Evolutionary conservation across 768 basidiomycete species (phyloP), one percentile per base, ranked within the genome.

Genomic region (Leucocoprinus sp.): DNA sequence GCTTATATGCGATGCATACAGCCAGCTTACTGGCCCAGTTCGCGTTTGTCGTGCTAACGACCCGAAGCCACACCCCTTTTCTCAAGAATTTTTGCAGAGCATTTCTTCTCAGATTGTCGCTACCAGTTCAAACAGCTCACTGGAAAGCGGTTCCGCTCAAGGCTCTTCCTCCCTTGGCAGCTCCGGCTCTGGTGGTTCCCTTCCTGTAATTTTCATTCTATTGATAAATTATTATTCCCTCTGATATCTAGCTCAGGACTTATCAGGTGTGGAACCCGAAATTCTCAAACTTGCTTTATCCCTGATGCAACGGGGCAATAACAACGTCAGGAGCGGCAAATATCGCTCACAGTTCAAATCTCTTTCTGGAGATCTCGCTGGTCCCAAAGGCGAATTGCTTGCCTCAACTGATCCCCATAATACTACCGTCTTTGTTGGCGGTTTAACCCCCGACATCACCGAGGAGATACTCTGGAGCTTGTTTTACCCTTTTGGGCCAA

Each of bases 361-460:
- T 1, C 86, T 90, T 46, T 64, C 91, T 46, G 83, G 85, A 8
- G 89, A 86, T 55, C 65, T 90, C 15, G 87, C 91, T 33, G 88
- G 89, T 17, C 87, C 85, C 0, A 88, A 90, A 50, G 89, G 87
- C 46, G 84, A 90, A 65, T 80, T 88, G 61, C 67, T 91, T 51
- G 88, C 86, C 22, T 87, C 85, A 18, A 88, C 84, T 17, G 92
- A 95, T 56, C 92, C 92, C n/a, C 91, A 92, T 57, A 96, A 95
- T 57, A 93, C 92, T 11, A 96, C 93, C 1, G 92, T 91, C 4
- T 96, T 96, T 52, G 93, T 96, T 15, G 93, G 93, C 19, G 93
- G 92, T 0, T 59, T 95, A 42, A 88, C 86, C 8, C 88, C 88
- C 14, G 64, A 92, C 49, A 93, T 96, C 35, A 82, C 84, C 21